Evolutionary conservation across 2,329 filamentous ascomycete species (phyloP).

Genomic region (Acephala macrosclerotiorum): DNA sequence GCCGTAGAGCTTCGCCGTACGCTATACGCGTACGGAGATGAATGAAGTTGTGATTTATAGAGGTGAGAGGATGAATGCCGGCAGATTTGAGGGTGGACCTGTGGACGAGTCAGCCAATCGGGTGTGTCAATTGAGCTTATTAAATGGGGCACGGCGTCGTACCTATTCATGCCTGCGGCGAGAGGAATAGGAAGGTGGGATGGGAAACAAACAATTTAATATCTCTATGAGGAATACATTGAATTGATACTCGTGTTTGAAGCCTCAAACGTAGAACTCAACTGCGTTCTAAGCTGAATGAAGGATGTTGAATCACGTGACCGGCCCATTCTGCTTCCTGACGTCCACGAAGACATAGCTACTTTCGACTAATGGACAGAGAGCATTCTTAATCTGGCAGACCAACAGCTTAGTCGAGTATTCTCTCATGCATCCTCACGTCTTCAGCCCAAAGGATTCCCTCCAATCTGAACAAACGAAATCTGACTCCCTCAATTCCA

Average conservation of each 20-base stretch:
- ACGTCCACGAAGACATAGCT: too few species aligned
- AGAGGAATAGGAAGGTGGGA: background rate
- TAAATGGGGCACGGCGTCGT: conserved; percentile 1
- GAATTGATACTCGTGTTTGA: too few species aligned
- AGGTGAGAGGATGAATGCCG: background rate
- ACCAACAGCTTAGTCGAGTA: too few species aligned
- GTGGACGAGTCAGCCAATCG: background rate
- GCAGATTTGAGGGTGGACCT: background rate
- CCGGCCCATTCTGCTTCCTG: too few species aligned
- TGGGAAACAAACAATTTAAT: too few species aligned
- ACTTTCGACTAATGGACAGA: too few species aligned
- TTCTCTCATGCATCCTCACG: too few species aligned
- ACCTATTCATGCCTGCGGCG: background rate
- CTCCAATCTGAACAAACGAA: background rate
- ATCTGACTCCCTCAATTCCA: background rate
- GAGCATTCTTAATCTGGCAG: too few species aligned
- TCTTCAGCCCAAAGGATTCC: background rate
- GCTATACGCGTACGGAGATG: background rate
- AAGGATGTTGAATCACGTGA: too few species aligned
- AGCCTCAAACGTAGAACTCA: too few species aligned
- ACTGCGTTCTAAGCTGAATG: too few species aligned
- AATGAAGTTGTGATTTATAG: background rate
- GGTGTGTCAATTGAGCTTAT: background rate
- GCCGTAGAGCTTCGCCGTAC: background rate
- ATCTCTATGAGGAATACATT: too few species aligned